A percentile compares a stretch with the other conserved stretches of the same genome.
Conservation (phyloP, 2,329 filamentous ascomycete species). For the Neofusicoccum kwambonambiense region DNA sequence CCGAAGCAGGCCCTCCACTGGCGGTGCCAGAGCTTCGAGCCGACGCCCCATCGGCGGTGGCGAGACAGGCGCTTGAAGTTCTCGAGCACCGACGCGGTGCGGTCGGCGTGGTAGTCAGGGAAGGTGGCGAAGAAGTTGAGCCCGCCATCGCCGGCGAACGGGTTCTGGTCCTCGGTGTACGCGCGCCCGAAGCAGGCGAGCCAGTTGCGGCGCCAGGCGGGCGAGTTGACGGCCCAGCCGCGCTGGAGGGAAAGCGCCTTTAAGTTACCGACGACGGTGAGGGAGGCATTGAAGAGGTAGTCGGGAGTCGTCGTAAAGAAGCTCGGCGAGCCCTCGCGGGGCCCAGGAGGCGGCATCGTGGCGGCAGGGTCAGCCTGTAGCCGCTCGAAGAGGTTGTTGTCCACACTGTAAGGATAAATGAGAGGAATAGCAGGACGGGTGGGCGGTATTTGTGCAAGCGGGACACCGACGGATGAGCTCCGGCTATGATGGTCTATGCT, state of each 20-base stretch:
- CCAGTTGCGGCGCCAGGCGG: constrained; percentile 23
- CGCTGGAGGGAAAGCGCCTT: neutral
- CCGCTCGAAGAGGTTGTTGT: neutral
- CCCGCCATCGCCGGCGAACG: neutral
- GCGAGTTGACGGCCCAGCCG: neutral
- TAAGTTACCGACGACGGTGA: neutral
- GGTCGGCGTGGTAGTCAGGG: neutral
- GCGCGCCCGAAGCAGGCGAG: constrained; percentile 21
- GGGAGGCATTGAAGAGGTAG: neutral
- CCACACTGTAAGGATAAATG: too few species aligned
- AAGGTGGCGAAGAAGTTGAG: neutral
- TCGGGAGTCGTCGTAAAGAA: neutral
- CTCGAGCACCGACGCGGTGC: neutral
- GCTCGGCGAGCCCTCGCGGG: neutral
- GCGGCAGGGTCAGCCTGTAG: neutral
- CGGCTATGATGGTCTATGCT: too few species aligned
- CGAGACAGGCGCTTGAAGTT: constrained; percentile 4
- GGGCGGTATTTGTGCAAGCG: too few species aligned
- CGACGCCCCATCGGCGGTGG: neutral
- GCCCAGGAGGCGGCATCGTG: neutral
- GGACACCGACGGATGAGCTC: too few species aligned
- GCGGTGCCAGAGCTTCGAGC: constrained; percentile 18
- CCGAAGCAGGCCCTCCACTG: constrained; percentile 25
- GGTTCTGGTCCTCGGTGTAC: neutral
- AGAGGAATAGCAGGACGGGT: neutral